Evolutionary conservation across 768 basidiomycete genomes (phyloP), one percentile per base, ranked within the genome.

Genomic region (Sarcodon sp.): DNA sequence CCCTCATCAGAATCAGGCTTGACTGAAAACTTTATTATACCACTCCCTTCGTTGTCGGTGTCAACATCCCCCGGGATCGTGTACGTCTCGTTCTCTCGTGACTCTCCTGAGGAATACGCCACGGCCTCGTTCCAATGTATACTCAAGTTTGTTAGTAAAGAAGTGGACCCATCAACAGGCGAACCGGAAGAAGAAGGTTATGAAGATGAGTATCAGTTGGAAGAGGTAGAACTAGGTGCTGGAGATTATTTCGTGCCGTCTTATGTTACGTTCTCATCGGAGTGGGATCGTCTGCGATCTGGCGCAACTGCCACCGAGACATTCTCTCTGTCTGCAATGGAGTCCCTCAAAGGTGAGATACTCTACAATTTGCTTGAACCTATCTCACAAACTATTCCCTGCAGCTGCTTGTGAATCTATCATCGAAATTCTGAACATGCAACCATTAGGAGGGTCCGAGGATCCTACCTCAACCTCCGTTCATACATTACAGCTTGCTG

Each of bases 151-250:
- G 70, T 93, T 56, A 93, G 88, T 69, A 99, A 98, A 66, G 96
- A 99, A 61, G 77, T 98, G 13, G 96, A 99, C 64, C 96, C 96
- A 10, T 76, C 85, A 41, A 93, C 87, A 11, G 93, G 93, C 18
- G 82, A 88, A 59, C 96, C 96, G 7, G 96, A 99, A 65, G 90
- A 87, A 54, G 93, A 96, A 47, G 96, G 96, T n/a, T 99, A 98
- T 64, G 88, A 92, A 60, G 96, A 98, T 68, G 94, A 98, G 65
- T 99, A 99, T 65, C 88, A 90, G 64, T 69, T 97, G 38, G 96
- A 99, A 64, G 96, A 98, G 52, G 78, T 96, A 49, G 96, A 98
- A 62, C 71, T 99, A 47, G 82, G 84, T 50, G 93, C 89, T 9
- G 87, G 84, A 2, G 94, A 98, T 69, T 99, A 94, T 64, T 87